Evolutionary conservation across 2,329 filamentous ascomycete species (phyloP), one percentile per base, ranked within the genome.

Genomic region (Fusarium oligoseptatum): DNA sequence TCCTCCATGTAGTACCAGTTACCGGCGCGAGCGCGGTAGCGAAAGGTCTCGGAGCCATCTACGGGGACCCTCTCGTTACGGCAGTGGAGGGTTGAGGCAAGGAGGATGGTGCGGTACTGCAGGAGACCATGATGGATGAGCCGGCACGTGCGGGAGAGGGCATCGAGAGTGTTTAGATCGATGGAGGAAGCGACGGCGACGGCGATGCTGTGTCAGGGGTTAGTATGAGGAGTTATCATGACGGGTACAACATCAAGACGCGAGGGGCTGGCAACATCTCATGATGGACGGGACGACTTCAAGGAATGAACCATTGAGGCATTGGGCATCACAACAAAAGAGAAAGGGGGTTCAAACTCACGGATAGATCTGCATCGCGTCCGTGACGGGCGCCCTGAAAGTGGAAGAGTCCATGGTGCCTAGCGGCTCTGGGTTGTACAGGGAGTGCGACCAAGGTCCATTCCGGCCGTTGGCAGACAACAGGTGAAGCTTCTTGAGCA

Each of bases 91-190:
- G 95, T 96, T 70, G 92, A 91, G 41, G 87, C 87, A 61, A 97
- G 87, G 20, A 98, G 89, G 74, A 93, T 90, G 60, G 86, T 87
- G 79, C 94, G 92, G 83, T 94, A 95, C 77, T 95, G 94, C 50
- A 97, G 86, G 27, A 98, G 88, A 75, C 92, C 94, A 66, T 88
- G 88, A 76, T 94, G 94, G 73, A 97, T 90, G 79, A 94, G 92
- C 61, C 93, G 93, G 82, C 95, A 97, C 65, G 94, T 95, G 64
- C 90, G 90, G 61, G 95, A 94, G 22, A 98, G 90, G 74, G 92
- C 92, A 82, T 97, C 92, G 78, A 98, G 90, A 15, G 94, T 93
- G 82, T 96, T 98, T 60, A 98, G 89, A 81, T 98, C 96, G 81
- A 98, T 91, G 76, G 90, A 89, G 36, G 91, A 89, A 58, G 94